These are phyloP conservation scores for Pelargonium myrrhifolium DNA, from an alignment of 441 rosid species.

Conservation along the genomic window DNA sequence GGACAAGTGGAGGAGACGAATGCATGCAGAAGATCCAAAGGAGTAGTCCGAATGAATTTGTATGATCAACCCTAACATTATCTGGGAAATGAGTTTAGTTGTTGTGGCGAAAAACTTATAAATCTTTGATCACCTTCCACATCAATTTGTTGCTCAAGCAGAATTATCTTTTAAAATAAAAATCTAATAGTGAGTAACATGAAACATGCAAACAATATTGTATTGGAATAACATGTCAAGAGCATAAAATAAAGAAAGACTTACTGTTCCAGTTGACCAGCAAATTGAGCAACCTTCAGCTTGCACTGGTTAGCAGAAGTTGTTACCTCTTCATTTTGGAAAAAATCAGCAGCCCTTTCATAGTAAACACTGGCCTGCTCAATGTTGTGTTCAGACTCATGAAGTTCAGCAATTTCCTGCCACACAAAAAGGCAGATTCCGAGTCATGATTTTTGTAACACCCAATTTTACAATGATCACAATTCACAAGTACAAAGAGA, in stretches of 20 bases:
- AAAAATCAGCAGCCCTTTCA: conserved; percentile 90
- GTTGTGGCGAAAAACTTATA: background rate
- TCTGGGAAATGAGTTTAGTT: too few relatives aligned
- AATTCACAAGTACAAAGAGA: background rate
- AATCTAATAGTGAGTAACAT: background rate
- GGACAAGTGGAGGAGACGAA: too few relatives aligned
- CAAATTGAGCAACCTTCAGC: conserved; percentile 90
- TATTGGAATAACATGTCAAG: too few relatives aligned
- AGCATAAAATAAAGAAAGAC: too few relatives aligned
- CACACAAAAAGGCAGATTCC: background rate
- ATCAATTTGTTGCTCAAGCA: background rate
- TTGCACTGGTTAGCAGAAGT: conserved; percentile 97
- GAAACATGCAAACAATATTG: conserved; percentile 10
- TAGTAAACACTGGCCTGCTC: conserved; percentile 65
- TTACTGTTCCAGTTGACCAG: conserved; percentile 84
- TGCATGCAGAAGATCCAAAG: too few relatives aligned
- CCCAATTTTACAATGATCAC: background rate
- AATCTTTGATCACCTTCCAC: background rate
- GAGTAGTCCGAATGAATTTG: too few relatives aligned
- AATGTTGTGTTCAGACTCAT: conserved; percentile 66
- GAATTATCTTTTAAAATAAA: background rate
- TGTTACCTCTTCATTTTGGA: conserved; percentile 80
- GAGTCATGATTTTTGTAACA: background rate
- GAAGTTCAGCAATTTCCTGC: conserved; percentile 89
- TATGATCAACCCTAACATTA: too few relatives aligned